Evolutionary conservation across 768 basidiomycete species (phyloP).

Genomic region (Phylloporus sp.): DNA sequence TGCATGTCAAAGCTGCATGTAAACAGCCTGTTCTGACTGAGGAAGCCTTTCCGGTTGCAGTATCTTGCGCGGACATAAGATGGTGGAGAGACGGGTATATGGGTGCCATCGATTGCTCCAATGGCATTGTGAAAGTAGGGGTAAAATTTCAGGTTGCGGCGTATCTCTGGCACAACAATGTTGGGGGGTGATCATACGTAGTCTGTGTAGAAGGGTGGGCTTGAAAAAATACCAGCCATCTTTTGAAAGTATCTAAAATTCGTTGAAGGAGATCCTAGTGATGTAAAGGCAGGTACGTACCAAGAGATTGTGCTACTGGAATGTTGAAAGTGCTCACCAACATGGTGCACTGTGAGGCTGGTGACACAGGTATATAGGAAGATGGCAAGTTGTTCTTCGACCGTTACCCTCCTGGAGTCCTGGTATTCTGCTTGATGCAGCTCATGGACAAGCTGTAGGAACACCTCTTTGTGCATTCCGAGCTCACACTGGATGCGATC

Average conservation of each 20-base stretch:
- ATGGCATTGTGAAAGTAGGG: not conserved
- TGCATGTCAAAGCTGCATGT: not conserved
- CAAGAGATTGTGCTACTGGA: not conserved
- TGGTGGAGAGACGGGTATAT: not conserved
- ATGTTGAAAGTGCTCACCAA: not conserved
- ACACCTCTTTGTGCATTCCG: not conserved
- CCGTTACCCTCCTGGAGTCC: not conserved
- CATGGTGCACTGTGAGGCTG: not conserved
- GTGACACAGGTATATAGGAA: slow-evolving; percentile 1
- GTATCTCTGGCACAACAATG: too few relatives aligned
- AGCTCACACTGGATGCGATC: not conserved
- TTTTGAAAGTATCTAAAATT: not conserved
- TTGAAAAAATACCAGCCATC: not conserved
- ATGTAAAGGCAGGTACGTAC: not conserved
- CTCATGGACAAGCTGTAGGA: not conserved
- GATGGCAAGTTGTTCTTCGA: not conserved
- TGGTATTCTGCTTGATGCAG: not conserved
- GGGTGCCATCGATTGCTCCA: not conserved
- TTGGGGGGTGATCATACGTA: too few relatives aligned
- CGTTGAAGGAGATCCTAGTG: too few relatives aligned
- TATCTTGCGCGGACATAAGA: not conserved
- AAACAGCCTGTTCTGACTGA: not conserved
- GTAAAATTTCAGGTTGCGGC: too few relatives aligned
- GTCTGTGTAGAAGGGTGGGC: too few relatives aligned
- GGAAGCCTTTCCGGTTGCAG: not conserved